Evolutionary conservation across 192 early-diverging fungal species (phyloP), one percentile per base, ranked within the genome.

Genomic region (Neocallimastix lanati): DNA sequence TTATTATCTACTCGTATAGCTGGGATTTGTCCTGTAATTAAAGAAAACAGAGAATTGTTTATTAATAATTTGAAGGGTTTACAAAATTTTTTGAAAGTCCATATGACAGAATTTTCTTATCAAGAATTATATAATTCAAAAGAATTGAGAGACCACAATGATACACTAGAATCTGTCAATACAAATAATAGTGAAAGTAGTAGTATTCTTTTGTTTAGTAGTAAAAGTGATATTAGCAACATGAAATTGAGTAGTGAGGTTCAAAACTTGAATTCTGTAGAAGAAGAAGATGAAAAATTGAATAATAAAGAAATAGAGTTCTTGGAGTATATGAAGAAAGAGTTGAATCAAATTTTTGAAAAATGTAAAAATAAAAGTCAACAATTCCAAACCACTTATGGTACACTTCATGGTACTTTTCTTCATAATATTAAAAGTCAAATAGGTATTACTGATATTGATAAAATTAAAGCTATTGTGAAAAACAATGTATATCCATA

Each of bases 1-100:
- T 33, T 90, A 3, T 30, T 90, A 1, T 29, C 78, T 14, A 83
- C 84, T 29, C 27, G 88, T 0, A 67, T 67, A n/a, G 50, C 50
- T n/a, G 50, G 50, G 25, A 21, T 67, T 67, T n/a, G 50, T 67
- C 50, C 50, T n/a, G 50, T 67, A 5, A 67, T 67, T 67, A 67
- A n/a, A 67, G 50, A 67, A 67, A 77, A 84, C 90, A 29, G 78
- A 86, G 87, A 36, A 14, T 25, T 79, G 29, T 28, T 29, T 81
- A 78, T 78, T 27, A 78, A 37, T 37, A 37, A 37, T 11, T 27
- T 78, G 9, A 58, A 37, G 11, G 77, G 18, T 21, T 33, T 28
- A 79, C 33, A 38, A 27, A 21, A 67, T 28, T 82, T 28, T 83
- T 29, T 38, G 4, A 80, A 80, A 28, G 28, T 27, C 15, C 28